These are phyloP conservation scores for Aspergillus indologenus DNA, from an alignment of 495 filamentous ascomycete genomes.

Conservation along the genomic window DNA sequence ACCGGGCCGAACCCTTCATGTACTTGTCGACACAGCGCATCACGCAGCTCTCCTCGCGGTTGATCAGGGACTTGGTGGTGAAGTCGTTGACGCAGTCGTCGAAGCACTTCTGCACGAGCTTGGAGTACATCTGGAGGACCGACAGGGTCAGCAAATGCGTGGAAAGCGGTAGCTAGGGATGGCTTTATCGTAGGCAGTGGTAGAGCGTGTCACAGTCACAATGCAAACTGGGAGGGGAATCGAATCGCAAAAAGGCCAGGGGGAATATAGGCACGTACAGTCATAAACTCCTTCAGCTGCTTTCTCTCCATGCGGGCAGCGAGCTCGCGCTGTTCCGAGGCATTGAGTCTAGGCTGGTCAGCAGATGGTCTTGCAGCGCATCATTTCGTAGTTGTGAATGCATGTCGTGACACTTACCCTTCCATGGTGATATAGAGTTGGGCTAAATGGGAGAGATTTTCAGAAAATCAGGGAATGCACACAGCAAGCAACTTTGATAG, in stretches of 20 bases:
- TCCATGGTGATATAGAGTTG: conserved; percentile 39
- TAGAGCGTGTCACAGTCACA: neutral
- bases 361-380: neutral
- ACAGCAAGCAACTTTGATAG: conserved; percentile 12
- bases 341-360: conserved; percentile 55
- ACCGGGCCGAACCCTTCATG: conserved; percentile 78
- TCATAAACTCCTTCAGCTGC: conserved; percentile 99
- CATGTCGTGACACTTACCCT: conserved; percentile 30
- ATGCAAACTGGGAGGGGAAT: neutral
- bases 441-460: neutral
- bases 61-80: conserved; percentile 87
- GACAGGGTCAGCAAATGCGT: neutral
- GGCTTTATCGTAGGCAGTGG: neutral
- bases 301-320: conserved; percentile 88
- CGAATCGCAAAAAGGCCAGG: neutral
- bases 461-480: conserved; percentile 11
- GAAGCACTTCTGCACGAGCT: conserved; percentile 93
- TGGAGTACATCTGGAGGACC: conserved; percentile 80
- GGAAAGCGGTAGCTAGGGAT: neutral
- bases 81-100: conserved; percentile 97
- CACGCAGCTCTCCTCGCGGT: conserved; percentile 84
- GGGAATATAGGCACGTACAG: conserved; percentile 51
- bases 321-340: conserved; percentile 86
- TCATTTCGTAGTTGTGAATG: neutral
- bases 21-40: conserved; percentile 94